A percentile compares a stretch with the other conserved stretches of the same genome.
Evolutionary conservation across 257 asterid genomes (phyloP).

Genomic region (Solanum bukasovii): DNA sequence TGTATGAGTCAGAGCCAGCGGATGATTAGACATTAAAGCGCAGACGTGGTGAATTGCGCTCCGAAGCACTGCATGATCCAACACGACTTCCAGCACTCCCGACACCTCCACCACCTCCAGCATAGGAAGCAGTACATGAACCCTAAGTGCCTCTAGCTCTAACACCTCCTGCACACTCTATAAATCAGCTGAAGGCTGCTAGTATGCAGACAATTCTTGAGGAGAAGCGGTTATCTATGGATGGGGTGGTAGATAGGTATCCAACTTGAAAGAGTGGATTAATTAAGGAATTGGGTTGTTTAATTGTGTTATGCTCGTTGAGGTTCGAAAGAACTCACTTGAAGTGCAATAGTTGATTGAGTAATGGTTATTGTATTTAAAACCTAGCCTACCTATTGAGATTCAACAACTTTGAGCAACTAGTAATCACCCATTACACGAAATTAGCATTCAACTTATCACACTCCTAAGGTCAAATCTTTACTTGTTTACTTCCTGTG

Average conservation of each 20-base stretch:
- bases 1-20: background rate
- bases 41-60: background rate
- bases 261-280: background rate
- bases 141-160: background rate
- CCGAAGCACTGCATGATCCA: background rate
- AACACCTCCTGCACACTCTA: background rate
- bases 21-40: background rate
- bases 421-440: too few relatives aligned
- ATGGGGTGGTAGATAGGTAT: background rate
- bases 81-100: background rate
- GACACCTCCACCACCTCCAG: background rate
- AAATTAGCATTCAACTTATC: too few relatives aligned
- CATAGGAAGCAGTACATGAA: background rate
- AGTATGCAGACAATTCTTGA: background rate
- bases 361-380: too few relatives aligned
- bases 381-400: too few relatives aligned
- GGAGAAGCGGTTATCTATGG: background rate
- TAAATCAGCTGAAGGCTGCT: rapidly evolving
- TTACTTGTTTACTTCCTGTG: too few relatives aligned
- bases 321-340: too few relatives aligned
- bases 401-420: too few relatives aligned
- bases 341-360: too few relatives aligned
- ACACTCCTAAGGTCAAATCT: too few relatives aligned
- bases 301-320: too few relatives aligned
- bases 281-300: too few relatives aligned